Conservation (phyloP, 2,329 filamentous ascomycete species). For the Paracamarosporium sp. region DNA sequence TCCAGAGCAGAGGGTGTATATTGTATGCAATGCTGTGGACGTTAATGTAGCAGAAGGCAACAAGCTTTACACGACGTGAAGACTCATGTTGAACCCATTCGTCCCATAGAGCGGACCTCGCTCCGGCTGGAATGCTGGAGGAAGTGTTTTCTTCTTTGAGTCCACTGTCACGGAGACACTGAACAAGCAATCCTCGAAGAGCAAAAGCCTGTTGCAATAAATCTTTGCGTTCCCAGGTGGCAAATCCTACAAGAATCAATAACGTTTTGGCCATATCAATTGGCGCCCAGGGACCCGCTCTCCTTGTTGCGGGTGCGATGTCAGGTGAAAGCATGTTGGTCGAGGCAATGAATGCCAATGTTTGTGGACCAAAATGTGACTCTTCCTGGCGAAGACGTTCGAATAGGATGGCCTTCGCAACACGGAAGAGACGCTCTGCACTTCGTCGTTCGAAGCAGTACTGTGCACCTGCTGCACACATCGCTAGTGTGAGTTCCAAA, state of each 20-base stretch:
- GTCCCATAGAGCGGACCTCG: slow-evolving; percentile 34
- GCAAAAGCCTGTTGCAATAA: slow-evolving; percentile 39
- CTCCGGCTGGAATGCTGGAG: slow-evolving; percentile 16
- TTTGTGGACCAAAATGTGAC: slow-evolving; percentile 30
- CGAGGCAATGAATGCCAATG: slow-evolving; percentile 25
- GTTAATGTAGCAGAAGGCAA: slow-evolving; percentile 41
- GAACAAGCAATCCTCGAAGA: slow-evolving; percentile 33
- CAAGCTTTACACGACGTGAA: slow-evolving; percentile 37
- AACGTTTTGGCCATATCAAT: slow-evolving; percentile 37
- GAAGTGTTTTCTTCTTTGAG: slow-evolving; percentile 25
- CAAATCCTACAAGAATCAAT: slow-evolving; percentile 38
- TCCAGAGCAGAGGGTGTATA: slow-evolving; percentile 36
- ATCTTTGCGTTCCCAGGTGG: slow-evolving; percentile 40
- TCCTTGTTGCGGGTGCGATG: slow-evolving; percentile 10
- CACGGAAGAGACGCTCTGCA: slow-evolving; percentile 34
- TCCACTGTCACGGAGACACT: slow-evolving; percentile 35
- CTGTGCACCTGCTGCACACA: slow-evolving; percentile 42
- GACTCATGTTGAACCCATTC: slow-evolving; percentile 38
- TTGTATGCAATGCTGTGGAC: slow-evolving; percentile 43
- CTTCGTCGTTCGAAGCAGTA: slow-evolving; percentile 42
- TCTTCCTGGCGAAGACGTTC: slow-evolving; percentile 34
- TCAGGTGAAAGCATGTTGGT: slow-evolving; percentile 19
- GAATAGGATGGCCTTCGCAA: slow-evolving; percentile 37
- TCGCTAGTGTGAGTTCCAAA: slow-evolving; percentile 38
- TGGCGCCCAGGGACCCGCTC: slow-evolving; percentile 32